phyloP scores from a whole-genome alignment of 768 basidiomycete genomes.

The Macrolepiota fuliginosa region DNA sequence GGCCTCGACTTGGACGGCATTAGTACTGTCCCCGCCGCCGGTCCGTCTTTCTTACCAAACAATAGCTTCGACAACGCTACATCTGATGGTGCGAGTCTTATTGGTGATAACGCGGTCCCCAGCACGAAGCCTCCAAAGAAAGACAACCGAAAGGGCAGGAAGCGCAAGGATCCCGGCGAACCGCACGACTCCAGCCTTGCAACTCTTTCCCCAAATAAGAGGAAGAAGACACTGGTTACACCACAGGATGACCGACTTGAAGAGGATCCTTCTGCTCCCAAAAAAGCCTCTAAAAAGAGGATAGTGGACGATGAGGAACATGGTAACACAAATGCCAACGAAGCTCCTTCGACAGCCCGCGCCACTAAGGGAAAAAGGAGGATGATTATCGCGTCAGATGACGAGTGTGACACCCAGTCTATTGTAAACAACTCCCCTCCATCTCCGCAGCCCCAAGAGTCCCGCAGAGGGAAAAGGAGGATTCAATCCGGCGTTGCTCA shows the following conservation, averaged over 20 bases:
- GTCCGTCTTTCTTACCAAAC: neutral
- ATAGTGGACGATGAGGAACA: constrained; percentile 27
- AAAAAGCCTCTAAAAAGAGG: constrained; percentile 22
- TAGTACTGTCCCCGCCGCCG: neutral
- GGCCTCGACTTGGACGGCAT: neutral
- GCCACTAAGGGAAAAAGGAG: constrained; percentile 22
- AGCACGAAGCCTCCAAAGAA: neutral
- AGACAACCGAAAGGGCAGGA: constrained; percentile 2
- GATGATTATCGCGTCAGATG: constrained; percentile 28
- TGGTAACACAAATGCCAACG: constrained; percentile 17
- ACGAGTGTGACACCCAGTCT: constrained; percentile 26
- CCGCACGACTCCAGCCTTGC: neutral
- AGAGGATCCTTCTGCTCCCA: neutral
- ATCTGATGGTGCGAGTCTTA: neutral
- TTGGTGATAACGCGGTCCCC: neutral
- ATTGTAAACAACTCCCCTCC: neutral
- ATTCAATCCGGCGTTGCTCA: constrained; percentile 11
- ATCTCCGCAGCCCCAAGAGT: neutral
- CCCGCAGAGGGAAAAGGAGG: neutral
- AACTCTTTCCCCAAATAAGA: neutral
- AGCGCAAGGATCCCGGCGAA: neutral
- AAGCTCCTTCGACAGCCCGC: constrained; percentile 7
- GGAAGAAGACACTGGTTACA: neutral
- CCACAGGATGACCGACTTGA: neutral
- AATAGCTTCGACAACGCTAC: no score